Evolutionary conservation across 148 eudicot species (phyloP).

Genomic region (Diospyros kaki): DNA sequence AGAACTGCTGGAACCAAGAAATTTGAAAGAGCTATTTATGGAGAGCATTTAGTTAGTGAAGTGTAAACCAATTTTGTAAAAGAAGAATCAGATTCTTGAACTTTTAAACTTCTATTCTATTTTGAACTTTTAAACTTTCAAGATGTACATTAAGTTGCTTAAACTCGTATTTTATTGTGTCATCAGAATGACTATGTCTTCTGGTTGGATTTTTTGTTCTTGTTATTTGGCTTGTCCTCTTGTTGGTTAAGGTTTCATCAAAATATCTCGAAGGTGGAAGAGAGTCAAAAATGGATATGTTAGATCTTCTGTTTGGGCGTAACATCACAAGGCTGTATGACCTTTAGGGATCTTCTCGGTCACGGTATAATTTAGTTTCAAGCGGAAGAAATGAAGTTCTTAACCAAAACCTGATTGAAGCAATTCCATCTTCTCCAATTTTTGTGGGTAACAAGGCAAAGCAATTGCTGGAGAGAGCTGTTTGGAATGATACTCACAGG

Average conservation of each 20-base stretch:
- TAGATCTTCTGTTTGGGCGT: slow-evolving; percentile 62
- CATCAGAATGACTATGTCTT: too few relatives aligned
- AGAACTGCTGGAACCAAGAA: too few relatives aligned
- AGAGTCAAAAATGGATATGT: slow-evolving; percentile 66
- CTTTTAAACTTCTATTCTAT: too few relatives aligned
- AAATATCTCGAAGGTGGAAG: slow-evolving; percentile 75
- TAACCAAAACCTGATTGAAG: slow-evolving; percentile 78
- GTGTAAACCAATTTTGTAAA: too few relatives aligned
- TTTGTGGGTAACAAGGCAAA: slow-evolving; percentile 74
- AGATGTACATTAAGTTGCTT: too few relatives aligned
- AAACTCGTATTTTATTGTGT: too few relatives aligned
- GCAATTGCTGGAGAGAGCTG: slow-evolving; percentile 68
- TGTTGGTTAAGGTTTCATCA: slow-evolving; percentile 43
- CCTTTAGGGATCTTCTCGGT: slow-evolving; percentile 65
- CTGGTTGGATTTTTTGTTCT: too few relatives aligned
- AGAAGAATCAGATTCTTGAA: too few relatives aligned
- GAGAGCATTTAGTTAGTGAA: too few relatives aligned
- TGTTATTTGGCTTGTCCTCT: background rate
- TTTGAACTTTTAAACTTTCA: too few relatives aligned
- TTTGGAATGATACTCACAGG: slow-evolving; percentile 66
- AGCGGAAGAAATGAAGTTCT: slow-evolving; percentile 72
- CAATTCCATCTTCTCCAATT: slow-evolving; percentile 77
- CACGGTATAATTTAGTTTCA: slow-evolving; percentile 41
- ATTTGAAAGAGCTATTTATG: too few relatives aligned
- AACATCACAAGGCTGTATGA: slow-evolving; percentile 61